Percentiles rank a stretch among this genome's conserved stretches.
Evolutionary conservation across 179 eudicot species (phyloP).

Genomic region (Silene vulgaris): DNA sequence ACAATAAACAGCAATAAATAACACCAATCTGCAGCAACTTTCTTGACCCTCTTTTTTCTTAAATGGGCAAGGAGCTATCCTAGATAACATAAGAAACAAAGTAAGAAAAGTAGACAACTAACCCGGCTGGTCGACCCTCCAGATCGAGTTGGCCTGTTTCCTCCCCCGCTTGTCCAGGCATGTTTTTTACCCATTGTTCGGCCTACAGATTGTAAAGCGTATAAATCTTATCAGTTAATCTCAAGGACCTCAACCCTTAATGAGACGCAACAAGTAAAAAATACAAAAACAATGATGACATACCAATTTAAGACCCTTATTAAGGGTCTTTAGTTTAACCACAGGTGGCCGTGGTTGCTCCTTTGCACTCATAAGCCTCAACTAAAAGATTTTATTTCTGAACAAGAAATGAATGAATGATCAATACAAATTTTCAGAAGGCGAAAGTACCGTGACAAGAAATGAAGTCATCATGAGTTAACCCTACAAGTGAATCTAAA

Average conservation of each 20-base stretch:
- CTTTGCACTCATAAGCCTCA: conserved; percentile 26
- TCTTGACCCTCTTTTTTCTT: neutral
- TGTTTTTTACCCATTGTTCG: conserved; percentile 31
- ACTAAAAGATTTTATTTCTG: conserved; percentile 8
- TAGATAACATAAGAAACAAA: neutral
- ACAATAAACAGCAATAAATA: neutral
- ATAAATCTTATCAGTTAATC: neutral
- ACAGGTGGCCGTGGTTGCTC: conserved; percentile 24
- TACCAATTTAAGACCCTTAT: conserved; percentile 33
- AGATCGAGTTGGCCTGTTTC: conserved; percentile 22
- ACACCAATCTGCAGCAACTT: neutral
- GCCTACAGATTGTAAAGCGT: conserved; percentile 22
- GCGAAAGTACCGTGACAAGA: no score
- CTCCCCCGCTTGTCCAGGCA: conserved; percentile 29
- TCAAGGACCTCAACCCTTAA: neutral
- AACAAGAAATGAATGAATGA: conserved; percentile 1
- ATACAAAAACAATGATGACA: conserved; percentile 2
- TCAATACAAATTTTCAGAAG: neutral
- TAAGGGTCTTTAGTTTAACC: conserved; percentile 29
- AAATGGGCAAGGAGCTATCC: neutral
- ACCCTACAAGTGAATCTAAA: neutral
- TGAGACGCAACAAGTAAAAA: neutral
- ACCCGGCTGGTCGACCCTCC: conserved; percentile 33
- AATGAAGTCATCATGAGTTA: neutral
- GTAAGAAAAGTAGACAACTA: neutral